Base-by-base conservation (phyloP, 2,329 filamentous ascomycete species). In the Claviceps paspali region DNA sequence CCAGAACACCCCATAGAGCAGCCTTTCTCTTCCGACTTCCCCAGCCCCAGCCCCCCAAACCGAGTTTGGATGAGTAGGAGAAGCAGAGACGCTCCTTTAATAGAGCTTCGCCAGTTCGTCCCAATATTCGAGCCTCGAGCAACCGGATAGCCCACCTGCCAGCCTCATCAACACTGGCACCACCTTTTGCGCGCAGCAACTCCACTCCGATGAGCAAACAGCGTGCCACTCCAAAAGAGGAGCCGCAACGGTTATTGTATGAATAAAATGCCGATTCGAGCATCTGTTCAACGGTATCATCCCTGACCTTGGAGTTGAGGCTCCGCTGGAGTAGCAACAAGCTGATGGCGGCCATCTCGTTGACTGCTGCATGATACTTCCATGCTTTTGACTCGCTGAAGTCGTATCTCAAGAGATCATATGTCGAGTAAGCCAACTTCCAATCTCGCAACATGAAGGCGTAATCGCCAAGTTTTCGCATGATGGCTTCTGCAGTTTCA, bases 391-490 rank as follows among this genome's bases (percentile, higher is more conserved):
- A 87, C 53, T 91, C 91, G 52, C 76, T 79, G 56, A 88, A 98
- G 55, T 98, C 92, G 6, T 79, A 73, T 37, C 85, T 76, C 7
- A 98, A 62, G 5, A 98, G 70, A 40, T 98, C 88, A 54, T 95
- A 98, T 0, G 84, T 94, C 10, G 81, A 86, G 48, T 91, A 75
- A 8, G 91, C 84, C 26, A 98, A 64, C 57, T 92, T 95, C 76
- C 82, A 98, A 57, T 98, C 92, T 23, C 91, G 76, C 27, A 98
- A 69, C 87, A 98, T 95, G 52, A 98, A 93, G 9, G 86, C 79
- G 59, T 88, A 96, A 54, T 98, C 91, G 30, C 84, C 91, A 34
- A 98, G 65, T 52, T 92, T 93, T 26, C 91, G 79, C 74, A 98
- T 83, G 35, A 91, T 72, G 3, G 88, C 87, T 62, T 98, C 92